A percentile compares a stretch with the other conserved stretches of the same genome.
Conservation (phyloP, 805 yeast genomes). For the Zygosaccharomyces kombuchaensis region DNA sequence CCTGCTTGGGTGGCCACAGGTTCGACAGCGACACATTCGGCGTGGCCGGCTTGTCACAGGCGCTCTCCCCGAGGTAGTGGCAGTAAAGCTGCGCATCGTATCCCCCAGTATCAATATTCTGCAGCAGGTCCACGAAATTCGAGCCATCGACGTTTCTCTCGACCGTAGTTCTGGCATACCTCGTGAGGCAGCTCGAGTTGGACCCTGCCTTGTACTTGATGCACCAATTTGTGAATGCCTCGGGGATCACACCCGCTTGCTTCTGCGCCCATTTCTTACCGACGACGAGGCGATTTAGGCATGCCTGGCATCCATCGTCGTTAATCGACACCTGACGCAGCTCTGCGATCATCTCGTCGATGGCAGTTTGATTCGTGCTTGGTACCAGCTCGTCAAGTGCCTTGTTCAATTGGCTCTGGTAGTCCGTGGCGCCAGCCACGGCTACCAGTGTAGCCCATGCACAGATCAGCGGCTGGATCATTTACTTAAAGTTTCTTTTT, state of each 20-base stretch:
- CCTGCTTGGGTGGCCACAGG: constrained; percentile 45
- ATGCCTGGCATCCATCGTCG: constrained; percentile 33
- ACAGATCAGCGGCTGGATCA: neutral
- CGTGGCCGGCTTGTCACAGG: constrained; percentile 51
- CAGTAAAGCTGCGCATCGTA: constrained; percentile 61
- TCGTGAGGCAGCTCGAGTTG: constrained; percentile 29
- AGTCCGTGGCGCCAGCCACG: neutral
- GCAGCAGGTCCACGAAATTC: constrained; percentile 49
- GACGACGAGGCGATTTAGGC: constrained; percentile 35
- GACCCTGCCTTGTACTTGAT: constrained; percentile 29
- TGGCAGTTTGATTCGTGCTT: constrained; percentile 1
- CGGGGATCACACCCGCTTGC: constrained; percentile 41
- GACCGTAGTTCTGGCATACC: constrained; percentile 39
- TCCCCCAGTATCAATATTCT: constrained; percentile 48
- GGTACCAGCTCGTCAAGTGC: constrained; percentile 1
- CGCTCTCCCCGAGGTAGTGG: constrained; percentile 43
- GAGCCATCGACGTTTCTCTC: constrained; percentile 37
- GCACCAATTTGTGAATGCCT: constrained; percentile 44
- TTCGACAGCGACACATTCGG: constrained; percentile 44
- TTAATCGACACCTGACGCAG: constrained; percentile 8
- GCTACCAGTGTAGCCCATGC: neutral
- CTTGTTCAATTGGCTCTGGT: neutral
- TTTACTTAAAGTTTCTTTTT: neutral
- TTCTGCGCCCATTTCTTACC: constrained; percentile 39
- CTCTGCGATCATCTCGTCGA: constrained; percentile 5